Evolutionary conservation across 2,329 filamentous ascomycete genomes (phyloP).

Genomic region (Bipolaris oryzae): DNA sequence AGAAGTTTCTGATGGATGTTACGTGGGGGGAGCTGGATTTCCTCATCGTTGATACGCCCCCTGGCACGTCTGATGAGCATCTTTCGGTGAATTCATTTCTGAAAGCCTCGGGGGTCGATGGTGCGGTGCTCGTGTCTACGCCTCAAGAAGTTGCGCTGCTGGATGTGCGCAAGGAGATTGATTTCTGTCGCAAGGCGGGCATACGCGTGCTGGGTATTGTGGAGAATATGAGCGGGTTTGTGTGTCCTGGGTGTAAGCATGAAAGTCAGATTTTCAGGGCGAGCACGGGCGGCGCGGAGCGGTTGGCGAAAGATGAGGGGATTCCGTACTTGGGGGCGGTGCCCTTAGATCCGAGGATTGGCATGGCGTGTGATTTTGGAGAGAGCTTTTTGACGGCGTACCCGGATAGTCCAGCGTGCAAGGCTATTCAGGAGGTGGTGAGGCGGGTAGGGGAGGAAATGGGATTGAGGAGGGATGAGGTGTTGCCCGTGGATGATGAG

Average conservation of each 20-base stretch:
- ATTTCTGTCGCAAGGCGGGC: slow-evolving; percentile 94
- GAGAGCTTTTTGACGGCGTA: slow-evolving; percentile 97
- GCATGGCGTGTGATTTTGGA: slow-evolving; percentile 95
- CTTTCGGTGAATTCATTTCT: slow-evolving; percentile 90
- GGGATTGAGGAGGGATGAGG: slow-evolving; percentile 37
- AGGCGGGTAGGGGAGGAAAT: slow-evolving; percentile 65
- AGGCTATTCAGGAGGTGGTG: slow-evolving; percentile 81
- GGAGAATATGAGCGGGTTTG: slow-evolving; percentile 98
- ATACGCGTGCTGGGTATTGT: slow-evolving; percentile 88
- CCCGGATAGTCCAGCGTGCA: slow-evolving; percentile 88
- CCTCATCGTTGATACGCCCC: slow-evolving; percentile 91
- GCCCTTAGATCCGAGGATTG: slow-evolving; percentile 89
- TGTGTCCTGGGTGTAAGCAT: slow-evolving; percentile 89
- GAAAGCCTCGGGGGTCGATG: slow-evolving; percentile 89
- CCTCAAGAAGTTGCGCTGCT: slow-evolving; percentile 92
- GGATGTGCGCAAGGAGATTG: slow-evolving; percentile 95
- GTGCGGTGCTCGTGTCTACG: slow-evolving; percentile 90
- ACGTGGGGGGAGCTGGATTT: slow-evolving; percentile 97
- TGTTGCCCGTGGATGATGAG: slow-evolving; percentile 34
- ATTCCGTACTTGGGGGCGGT: slow-evolving; percentile 90
- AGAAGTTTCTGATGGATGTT: slow-evolving; percentile 96
- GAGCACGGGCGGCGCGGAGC: slow-evolving; percentile 84
- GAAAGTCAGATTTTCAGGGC: slow-evolving; percentile 84
- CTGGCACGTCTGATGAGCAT: slow-evolving; percentile 94
- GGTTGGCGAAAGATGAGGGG: slow-evolving; percentile 81